phyloP scores from a whole-genome alignment of 2,329 filamentous ascomycete genomes.

The Fulvia fulva region DNA sequence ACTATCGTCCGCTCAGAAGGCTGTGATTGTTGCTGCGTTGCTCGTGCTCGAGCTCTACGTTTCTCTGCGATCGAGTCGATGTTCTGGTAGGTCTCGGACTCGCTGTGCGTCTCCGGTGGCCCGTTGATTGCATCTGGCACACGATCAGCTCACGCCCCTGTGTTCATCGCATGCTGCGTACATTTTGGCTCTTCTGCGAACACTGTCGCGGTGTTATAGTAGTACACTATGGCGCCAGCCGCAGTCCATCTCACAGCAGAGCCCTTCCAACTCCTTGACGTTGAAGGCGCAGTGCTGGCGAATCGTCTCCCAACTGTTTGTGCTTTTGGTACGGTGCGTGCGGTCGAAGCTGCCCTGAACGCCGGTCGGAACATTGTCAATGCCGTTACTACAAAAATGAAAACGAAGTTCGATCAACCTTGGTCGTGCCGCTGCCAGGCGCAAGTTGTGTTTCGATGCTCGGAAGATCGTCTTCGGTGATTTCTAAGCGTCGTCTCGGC shows the following conservation, averaged over 20 bases:
- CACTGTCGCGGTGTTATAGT: slow-evolving; percentile 83
- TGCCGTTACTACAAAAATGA: slow-evolving; percentile 6
- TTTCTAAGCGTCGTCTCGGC: background rate
- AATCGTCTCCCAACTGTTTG: slow-evolving; percentile 42
- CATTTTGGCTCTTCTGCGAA: slow-evolving; percentile 80
- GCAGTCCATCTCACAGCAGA: slow-evolving; percentile 68
- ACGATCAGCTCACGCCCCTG: slow-evolving; percentile 12
- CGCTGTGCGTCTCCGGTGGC: slow-evolving; percentile 39
- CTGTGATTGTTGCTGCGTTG: slow-evolving; percentile 14
- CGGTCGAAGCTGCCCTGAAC: slow-evolving; percentile 39
- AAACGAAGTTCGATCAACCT: slow-evolving; percentile 6
- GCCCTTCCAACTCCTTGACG: slow-evolving; percentile 78
- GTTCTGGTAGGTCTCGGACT: slow-evolving; percentile 41
- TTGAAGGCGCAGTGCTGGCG: slow-evolving; percentile 56
- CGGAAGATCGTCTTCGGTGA: background rate
- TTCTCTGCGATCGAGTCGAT: slow-evolving; percentile 44
- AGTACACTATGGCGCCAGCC: slow-evolving; percentile 76
- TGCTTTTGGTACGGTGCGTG: slow-evolving; percentile 33
- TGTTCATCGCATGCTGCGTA: slow-evolving; percentile 43
- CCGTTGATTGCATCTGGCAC: slow-evolving; percentile 29
- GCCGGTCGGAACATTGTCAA: slow-evolving; percentile 51
- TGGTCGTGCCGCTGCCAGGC: background rate
- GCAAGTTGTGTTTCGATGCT: slow-evolving; percentile 8
- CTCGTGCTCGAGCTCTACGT: slow-evolving; percentile 33
- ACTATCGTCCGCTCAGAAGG: slow-evolving; percentile 1